phyloP scores from a whole-genome alignment of 2,329 filamentous ascomycete genomes.

The Alternaria longipes region DNA sequence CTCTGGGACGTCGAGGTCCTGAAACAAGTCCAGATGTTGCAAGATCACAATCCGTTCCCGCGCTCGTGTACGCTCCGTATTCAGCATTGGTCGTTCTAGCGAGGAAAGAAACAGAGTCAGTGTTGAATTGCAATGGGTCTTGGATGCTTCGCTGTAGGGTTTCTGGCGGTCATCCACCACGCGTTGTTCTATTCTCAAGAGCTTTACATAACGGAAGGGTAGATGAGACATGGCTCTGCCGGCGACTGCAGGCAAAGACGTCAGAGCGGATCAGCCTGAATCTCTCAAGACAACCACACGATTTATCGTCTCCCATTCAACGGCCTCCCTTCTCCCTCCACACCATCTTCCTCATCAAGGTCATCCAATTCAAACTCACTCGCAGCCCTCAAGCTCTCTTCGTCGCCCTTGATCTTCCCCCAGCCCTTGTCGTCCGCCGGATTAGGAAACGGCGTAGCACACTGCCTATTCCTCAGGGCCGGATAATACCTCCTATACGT shows the following conservation, averaged over 20 bases:
- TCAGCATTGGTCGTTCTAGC: too few relatives aligned
- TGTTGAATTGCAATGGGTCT: too few relatives aligned
- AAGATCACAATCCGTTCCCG: too few relatives aligned
- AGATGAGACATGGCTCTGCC: too few relatives aligned
- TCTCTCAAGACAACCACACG: not conserved
- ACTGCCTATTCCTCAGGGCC: constrained; percentile 58
- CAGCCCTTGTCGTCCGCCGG: constrained; percentile 48
- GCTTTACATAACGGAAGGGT: too few relatives aligned
- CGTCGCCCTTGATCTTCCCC: constrained; percentile 56
- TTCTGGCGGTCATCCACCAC: too few relatives aligned
- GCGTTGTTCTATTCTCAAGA: too few relatives aligned
- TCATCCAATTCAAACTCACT: constrained; percentile 51
- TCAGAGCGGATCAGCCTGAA: not conserved
- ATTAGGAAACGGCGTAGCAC: constrained; percentile 61
- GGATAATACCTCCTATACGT: constrained; percentile 70
- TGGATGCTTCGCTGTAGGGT: too few relatives aligned
- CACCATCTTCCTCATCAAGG: constrained; percentile 38
- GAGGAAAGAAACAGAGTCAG: too few relatives aligned
- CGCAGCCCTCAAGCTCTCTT: constrained; percentile 49
- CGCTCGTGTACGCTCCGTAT: too few relatives aligned
- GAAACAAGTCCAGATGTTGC: too few relatives aligned
- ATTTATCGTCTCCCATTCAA: constrained; percentile 33
- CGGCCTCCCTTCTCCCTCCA: constrained; percentile 29
- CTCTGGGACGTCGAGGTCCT: too few relatives aligned
- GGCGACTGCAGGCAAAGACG: not conserved